Evolutionary conservation across 345 rosid genomes (phyloP).

Genomic region (Excoecaria agallocha): DNA sequence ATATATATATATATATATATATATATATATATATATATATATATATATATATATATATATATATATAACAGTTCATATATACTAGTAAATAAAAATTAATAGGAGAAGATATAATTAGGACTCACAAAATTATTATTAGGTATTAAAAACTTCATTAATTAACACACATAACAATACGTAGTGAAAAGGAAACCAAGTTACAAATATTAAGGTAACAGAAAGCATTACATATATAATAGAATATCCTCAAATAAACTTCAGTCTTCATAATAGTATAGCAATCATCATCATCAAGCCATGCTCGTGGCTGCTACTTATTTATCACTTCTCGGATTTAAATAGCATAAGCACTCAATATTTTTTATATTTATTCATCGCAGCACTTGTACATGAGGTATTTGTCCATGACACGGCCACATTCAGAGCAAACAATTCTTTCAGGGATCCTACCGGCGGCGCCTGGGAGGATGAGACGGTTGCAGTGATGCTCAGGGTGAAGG

Average conservation of each 20-base stretch:
- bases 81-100: no score
- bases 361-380: constrained; percentile 19
- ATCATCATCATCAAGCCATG: background rate
- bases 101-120: no score
- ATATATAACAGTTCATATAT: no score
- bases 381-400: constrained; percentile 19
- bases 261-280: no score
- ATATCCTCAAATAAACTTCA: no score
- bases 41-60: no score
- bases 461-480: constrained; percentile 23
- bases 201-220: no score
- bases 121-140: background rate
- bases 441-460: constrained; percentile 14
- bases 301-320: background rate
- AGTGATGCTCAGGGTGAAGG: constrained; percentile 22
- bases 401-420: constrained; percentile 26
- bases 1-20: no score
- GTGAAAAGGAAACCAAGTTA: background rate
- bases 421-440: constrained; percentile 21
- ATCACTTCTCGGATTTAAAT: background rate
- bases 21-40: no score
- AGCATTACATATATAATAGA: no score
- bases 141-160: no score
- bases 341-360: background rate
- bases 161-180: no score